A percentile compares a stretch with the other conserved stretches of the same genome.
Conservation (phyloP, 345 rosid genomes). For the Aquilaria malaccensis region DNA sequence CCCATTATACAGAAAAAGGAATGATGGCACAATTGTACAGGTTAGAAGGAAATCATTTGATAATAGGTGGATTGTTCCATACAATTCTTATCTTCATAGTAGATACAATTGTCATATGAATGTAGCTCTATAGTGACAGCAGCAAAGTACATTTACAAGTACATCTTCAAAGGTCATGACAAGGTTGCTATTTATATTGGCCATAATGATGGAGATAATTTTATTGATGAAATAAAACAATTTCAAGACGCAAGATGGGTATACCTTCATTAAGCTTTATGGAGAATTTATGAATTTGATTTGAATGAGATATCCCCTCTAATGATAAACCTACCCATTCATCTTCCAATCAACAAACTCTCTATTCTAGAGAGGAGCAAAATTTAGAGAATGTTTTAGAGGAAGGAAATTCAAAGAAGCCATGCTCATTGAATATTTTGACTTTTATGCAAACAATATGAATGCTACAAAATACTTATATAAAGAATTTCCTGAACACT, state of each 20-base stretch:
- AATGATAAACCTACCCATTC: too few species aligned
- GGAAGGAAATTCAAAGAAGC: background rate
- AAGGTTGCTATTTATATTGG: background rate
- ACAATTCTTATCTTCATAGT: background rate
- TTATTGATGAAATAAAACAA: too few species aligned
- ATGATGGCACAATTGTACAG: background rate
- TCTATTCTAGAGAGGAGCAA: too few species aligned
- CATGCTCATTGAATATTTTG: background rate
- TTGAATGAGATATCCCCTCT: too few species aligned
- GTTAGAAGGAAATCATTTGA: too few species aligned
- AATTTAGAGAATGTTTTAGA: too few species aligned
- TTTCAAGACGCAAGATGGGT: too few species aligned
- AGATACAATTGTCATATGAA: background rate
- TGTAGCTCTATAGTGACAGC: background rate
- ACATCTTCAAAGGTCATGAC: background rate
- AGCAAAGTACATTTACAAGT: background rate
- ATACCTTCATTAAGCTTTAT: too few species aligned
- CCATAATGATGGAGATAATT: too few species aligned
- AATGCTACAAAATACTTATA: background rate
- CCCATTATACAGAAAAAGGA: background rate
- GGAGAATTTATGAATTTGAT: too few species aligned
- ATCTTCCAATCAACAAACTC: too few species aligned
- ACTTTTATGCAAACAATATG: background rate
- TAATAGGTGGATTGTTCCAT: background rate
- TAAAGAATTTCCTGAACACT: too few species aligned